phyloP scores from a whole-genome alignment of 352 stramenopile species.

The Phytophthora melonis region DNA sequence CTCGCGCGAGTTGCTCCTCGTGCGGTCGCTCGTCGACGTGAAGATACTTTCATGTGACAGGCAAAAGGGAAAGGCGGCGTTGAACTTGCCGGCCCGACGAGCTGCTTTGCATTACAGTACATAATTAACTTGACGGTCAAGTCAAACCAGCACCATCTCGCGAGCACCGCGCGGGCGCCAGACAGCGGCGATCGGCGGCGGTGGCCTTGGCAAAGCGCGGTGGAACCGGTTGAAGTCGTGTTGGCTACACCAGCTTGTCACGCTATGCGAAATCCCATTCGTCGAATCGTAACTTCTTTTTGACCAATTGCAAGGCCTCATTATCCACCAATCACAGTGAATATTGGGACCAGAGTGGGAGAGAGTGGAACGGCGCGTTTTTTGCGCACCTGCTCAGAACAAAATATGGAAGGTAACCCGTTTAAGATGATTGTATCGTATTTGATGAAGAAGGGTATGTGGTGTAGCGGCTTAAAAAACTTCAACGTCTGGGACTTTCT shows the following conservation, averaged over 20 bases:
- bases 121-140: not conserved
- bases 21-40: no score
- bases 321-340: not conserved
- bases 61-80: conserved; percentile 19
- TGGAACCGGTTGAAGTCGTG: conserved; percentile 3
- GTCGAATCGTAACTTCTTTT: not conserved
- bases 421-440: not conserved
- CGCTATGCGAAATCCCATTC: conserved; percentile 1
- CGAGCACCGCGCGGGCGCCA: not conserved
- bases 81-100: conserved; percentile 10
- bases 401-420: not conserved
- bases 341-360: not conserved
- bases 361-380: not conserved
- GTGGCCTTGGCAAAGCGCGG: not conserved
- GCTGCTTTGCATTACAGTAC: not conserved
- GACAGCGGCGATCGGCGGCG: not conserved
- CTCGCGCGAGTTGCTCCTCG: not conserved
- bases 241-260: not conserved
- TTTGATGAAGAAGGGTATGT: not conserved
- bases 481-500: conserved; percentile 3
- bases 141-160: not conserved
- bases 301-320: not conserved
- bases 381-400: conserved; percentile 1
- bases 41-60: conserved; percentile 41
- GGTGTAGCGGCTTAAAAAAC: not conserved